Evolutionary conservation across 2,329 filamentous ascomycete species (phyloP), one percentile per base, ranked within the genome.

Genomic region (Diaporthe sp.): DNA sequence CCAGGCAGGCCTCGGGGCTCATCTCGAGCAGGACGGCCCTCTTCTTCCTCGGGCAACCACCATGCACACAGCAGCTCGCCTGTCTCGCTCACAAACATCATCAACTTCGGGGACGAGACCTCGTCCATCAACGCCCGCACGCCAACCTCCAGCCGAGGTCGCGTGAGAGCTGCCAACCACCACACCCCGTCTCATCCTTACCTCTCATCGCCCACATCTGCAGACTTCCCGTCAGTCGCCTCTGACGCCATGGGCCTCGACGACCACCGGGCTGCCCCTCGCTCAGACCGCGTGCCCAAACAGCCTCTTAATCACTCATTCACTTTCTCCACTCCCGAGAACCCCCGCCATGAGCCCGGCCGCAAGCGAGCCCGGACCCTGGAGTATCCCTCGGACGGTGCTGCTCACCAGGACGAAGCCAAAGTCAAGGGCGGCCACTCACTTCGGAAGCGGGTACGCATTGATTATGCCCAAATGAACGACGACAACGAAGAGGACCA

Each of bases 401-500:
- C 82, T 73, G 46, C 69, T 51, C 85, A 82, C 19, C 85, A 86
- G n/a, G 87, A 87, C 59, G 88, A 89, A 31, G 83, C 85, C 51
- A 84, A 87, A 77, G 87, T 85, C 75, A 90, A 91, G 81, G 89
- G 90, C 71, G 89, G 90, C 67, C 90, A 91, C 82, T 90, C 89
- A 46, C 85, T 92, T 42, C 86, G 90, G 77, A 90, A 89, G 81
- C 86, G 89, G 72, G 84, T 88, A 70, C 88, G 89, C 75, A 85
- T 91, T 77, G 89, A 91, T 81, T 91, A 91, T 84, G 89, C 88
- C 46, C 88, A 89, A 78, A 85, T 88, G 77, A 86, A 87, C 73
- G 88, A 90, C 76, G 88, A 90, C 58, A 82, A 85, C 42, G 79
- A 72, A 10, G 71, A 53, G 59, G 65, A 77, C 42, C 55, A 67